These are phyloP conservation scores for Amauroascus verrucosus DNA, from an alignment of 2,329 filamentous ascomycete species.

Conservation along the genomic window DNA sequence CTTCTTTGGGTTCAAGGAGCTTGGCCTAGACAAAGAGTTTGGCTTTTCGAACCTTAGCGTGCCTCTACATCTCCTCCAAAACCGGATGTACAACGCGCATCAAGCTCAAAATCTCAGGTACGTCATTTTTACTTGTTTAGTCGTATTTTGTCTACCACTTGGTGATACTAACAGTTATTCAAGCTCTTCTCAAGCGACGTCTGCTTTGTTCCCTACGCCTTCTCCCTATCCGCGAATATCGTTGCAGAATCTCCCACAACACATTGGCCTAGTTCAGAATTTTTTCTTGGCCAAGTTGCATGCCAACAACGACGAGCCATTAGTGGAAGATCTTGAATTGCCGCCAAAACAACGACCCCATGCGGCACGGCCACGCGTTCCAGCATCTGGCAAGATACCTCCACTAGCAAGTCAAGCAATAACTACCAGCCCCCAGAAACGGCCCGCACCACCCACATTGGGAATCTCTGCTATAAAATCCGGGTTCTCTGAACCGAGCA, in stretches of 20 bases:
- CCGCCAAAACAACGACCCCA: conserved; percentile 71
- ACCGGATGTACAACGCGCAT: conserved; percentile 74
- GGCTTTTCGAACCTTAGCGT: conserved; percentile 80
- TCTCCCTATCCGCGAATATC: conserved; percentile 67
- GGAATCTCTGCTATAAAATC: conserved; percentile 20
- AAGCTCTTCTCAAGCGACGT: conserved; percentile 41
- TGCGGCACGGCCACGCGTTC: conserved; percentile 35
- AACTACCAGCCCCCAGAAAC: conserved; percentile 13
- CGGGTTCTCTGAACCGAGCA: conserved; percentile 29
- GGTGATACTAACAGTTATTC: conserved; percentile 11
- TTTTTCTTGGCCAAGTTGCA: conserved; percentile 88
- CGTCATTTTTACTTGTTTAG: conserved; percentile 18
- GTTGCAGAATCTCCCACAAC: conserved; percentile 60
- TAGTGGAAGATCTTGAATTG: conserved; percentile 90
- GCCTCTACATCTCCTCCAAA: conserved; percentile 85
- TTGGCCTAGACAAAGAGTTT: conserved; percentile 85
- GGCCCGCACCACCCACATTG: conserved; percentile 12
- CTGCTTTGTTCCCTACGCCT: conserved; percentile 53
- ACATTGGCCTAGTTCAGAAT: conserved; percentile 79
- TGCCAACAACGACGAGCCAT: conserved; percentile 67
- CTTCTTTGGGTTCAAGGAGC: conserved; percentile 95
- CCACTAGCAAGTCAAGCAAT: conserved; percentile 18
- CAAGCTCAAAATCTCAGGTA: conserved; percentile 61
- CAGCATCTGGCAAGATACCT: conserved; percentile 39
- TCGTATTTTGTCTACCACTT: conserved; percentile 5